Percentiles rank a stretch among this genome's conserved stretches.
Evolutionary conservation across 768 basidiomycete genomes (phyloP).

Genomic region (Boletus eberwhitei): DNA sequence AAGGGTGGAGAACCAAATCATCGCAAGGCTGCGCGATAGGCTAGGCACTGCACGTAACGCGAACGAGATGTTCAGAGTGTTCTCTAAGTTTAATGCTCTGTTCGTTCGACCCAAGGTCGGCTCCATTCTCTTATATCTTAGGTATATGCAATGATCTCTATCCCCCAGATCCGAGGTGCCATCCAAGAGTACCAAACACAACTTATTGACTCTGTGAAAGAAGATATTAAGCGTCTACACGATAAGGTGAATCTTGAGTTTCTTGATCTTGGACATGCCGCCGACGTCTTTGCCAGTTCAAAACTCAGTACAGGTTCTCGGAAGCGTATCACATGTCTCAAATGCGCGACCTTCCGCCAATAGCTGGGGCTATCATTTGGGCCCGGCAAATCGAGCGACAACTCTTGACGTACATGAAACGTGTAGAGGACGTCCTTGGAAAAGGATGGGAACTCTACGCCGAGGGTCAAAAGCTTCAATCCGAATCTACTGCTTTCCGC

Average conservation of each 20-base stretch:
- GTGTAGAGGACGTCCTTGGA: slow-evolving; percentile 96
- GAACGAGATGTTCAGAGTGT: slow-evolving; percentile 99
- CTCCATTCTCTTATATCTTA: neutral
- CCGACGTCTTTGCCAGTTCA: slow-evolving; percentile 56
- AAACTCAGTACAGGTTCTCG: slow-evolving; percentile 92
- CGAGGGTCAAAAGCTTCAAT: slow-evolving; percentile 97
- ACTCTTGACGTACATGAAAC: slow-evolving; percentile 95
- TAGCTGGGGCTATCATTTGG: slow-evolving; percentile 98
- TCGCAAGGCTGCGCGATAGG: slow-evolving; percentile 85
- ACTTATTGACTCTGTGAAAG: slow-evolving; percentile 97
- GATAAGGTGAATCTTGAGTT: slow-evolving; percentile 60
- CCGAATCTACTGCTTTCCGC: slow-evolving; percentile 86
- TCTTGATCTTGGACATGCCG: neutral
- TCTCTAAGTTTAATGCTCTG: slow-evolving; percentile 96
- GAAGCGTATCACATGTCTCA: slow-evolving; percentile 98
- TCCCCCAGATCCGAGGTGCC: slow-evolving; percentile 82
- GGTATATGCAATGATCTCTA: neutral
- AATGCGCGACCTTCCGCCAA: slow-evolving; percentile 97
- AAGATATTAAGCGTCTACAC: slow-evolving; percentile 93
- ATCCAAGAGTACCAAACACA: slow-evolving; percentile 99
- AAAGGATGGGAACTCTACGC: slow-evolving; percentile 99
- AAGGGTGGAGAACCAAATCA: slow-evolving; percentile 97
- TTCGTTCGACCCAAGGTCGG: slow-evolving; percentile 93
- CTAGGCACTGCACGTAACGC: slow-evolving; percentile 95
- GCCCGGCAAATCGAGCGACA: slow-evolving; percentile 98